Conservation (phyloP, 2,329 filamentous ascomycete species). For the Beauveria sp. region DNA sequence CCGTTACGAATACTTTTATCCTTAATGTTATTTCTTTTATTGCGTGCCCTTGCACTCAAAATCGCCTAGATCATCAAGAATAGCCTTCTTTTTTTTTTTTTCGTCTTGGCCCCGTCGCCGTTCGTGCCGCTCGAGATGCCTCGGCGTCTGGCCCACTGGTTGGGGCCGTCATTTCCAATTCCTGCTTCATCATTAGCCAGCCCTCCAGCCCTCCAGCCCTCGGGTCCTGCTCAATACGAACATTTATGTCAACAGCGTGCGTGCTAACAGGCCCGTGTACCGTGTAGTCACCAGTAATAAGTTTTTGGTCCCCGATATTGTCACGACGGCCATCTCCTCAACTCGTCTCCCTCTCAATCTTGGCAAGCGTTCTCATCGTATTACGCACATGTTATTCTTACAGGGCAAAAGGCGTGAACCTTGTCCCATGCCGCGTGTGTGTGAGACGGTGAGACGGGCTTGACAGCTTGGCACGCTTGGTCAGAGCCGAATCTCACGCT, state of each 20-base stretch:
- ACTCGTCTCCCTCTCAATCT: not conserved
- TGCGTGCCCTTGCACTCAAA: not conserved
- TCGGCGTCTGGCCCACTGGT: not conserved
- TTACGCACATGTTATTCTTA: not conserved
- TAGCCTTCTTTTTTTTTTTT: not conserved
- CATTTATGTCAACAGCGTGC: not conserved
- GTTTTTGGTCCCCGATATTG: too few species aligned
- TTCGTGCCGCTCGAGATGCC: not conserved
- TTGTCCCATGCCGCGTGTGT: not conserved
- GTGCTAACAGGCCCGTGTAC: too few species aligned
- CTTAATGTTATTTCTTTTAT: too few species aligned
- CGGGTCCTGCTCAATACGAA: not conserved
- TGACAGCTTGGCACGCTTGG: not conserved
- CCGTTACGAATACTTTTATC: not conserved
- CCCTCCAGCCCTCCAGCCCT: not conserved
- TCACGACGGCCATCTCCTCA: too few species aligned
- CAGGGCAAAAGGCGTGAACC: not conserved
- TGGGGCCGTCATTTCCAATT: constrained; percentile 2
- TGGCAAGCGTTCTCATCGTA: not conserved
- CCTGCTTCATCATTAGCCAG: constrained; percentile 4
- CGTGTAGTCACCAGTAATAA: too few species aligned
- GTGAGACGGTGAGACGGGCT: not conserved
- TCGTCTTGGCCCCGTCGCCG: not conserved
- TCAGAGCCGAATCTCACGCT: not conserved
- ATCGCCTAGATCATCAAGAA: not conserved